These are phyloP conservation scores for Penicillium sp. DNA, from an alignment of 2,329 filamentous ascomycete genomes.

Conservation along the genomic window DNA sequence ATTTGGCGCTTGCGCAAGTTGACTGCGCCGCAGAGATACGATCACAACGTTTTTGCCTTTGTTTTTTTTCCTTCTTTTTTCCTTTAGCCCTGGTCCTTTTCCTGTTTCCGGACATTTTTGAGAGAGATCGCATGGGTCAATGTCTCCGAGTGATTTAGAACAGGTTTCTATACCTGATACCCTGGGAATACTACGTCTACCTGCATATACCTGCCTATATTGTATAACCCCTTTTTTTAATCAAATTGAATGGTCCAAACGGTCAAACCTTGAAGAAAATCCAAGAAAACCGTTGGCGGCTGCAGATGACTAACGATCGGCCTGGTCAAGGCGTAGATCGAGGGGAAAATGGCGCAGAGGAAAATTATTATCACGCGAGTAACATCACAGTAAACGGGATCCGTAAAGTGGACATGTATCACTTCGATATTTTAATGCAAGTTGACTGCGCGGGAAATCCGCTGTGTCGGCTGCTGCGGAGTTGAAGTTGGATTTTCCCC, in stretches of 20 bases:
- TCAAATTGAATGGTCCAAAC: neutral
- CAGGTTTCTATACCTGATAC: neutral
- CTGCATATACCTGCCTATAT: neutral
- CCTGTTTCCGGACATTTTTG: neutral
- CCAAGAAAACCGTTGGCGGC: constrained; percentile 12
- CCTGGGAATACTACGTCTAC: neutral
- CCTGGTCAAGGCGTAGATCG: constrained; percentile 8
- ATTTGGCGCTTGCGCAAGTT: constrained; percentile 9
- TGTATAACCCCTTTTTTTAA: neutral
- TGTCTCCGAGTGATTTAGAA: neutral
- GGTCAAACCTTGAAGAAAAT: constrained; percentile 12
- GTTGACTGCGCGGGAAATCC: constrained; percentile 5
- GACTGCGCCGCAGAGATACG: constrained; percentile 9
- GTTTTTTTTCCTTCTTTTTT: neutral
- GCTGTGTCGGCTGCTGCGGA: constrained; percentile 5
- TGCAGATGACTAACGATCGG: constrained; percentile 16
- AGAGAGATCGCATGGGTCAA: neutral
- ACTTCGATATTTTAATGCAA: neutral
- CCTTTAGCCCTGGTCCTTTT: too few relatives aligned
- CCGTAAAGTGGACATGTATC: neutral
- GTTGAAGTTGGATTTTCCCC: neutral
- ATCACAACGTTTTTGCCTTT: neutral
- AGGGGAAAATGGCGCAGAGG: constrained; percentile 5
- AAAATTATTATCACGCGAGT: constrained; percentile 3
- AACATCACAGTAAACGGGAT: neutral